Percentiles rank a stretch among this genome's conserved stretches.
Evolutionary conservation across 2,329 filamentous ascomycete species (phyloP).

Genomic region (Apiospora aurea): DNA sequence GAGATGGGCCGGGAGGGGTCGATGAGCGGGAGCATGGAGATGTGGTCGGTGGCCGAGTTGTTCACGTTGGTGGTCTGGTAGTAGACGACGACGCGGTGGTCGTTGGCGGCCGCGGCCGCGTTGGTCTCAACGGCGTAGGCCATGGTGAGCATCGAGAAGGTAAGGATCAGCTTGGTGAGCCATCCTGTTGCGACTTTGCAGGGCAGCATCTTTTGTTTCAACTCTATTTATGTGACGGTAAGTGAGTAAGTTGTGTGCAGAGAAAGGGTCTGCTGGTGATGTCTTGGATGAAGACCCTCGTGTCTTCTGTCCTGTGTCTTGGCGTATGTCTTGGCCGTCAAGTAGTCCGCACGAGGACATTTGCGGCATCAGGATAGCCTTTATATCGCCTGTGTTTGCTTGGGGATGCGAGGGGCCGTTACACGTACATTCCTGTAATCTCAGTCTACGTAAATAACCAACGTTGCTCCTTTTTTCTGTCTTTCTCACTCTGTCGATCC

Average conservation of each 20-base stretch:
- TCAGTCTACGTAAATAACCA: background rate
- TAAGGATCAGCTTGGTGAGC: background rate
- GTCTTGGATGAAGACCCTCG: background rate
- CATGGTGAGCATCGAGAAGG: background rate
- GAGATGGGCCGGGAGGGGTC: conserved; percentile 51
- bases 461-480: background rate
- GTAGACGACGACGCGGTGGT: conserved; percentile 57
- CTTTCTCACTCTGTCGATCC: background rate
- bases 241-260: conserved; percentile 28
- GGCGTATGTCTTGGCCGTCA: background rate
- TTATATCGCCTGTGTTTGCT: background rate
- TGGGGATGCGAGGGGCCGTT: background rate
- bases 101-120: conserved; percentile 31
- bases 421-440: background rate
- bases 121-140: conserved; percentile 17
- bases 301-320: conserved; percentile 7
- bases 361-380: background rate
- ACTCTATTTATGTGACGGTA: background rate
- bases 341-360: background rate
- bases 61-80: conserved; percentile 60
- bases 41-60: conserved; percentile 49
- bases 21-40: conserved; percentile 62
- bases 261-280: conserved; percentile 31
- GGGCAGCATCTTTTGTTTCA: background rate
- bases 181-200: background rate